A percentile compares a stretch with the other conserved stretches of the same genome.
These are phyloP conservation scores for Monosporascus sp. DNA, from an alignment of 2,329 filamentous ascomycete species.

Conservation along the genomic window DNA sequence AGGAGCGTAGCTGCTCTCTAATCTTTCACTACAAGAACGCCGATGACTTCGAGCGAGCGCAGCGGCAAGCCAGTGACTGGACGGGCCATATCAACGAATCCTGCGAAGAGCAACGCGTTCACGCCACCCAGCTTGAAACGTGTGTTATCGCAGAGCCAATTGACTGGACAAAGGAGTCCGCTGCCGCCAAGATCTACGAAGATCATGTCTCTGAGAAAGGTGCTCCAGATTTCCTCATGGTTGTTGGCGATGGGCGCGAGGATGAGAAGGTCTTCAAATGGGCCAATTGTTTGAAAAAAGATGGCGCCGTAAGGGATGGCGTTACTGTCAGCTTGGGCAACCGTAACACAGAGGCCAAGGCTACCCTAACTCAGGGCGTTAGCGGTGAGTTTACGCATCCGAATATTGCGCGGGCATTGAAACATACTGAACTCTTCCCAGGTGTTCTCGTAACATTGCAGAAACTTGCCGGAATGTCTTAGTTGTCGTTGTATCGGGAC, in stretches of 20 bases:
- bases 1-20: conserved; percentile 86
- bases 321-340: conserved; percentile 82
- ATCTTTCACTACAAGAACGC: conserved; percentile 86
- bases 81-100: conserved; percentile 94
- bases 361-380: conserved; percentile 84
- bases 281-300: conserved; percentile 70
- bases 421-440: conserved; percentile 17
- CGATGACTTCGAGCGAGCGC: conserved; percentile 69
- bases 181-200: conserved; percentile 68
- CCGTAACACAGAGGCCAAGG: conserved; percentile 80
- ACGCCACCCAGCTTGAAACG: conserved; percentile 74
- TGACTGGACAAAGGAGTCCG: conserved; percentile 83
- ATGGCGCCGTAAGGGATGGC: conserved; percentile 59
- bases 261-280: conserved; percentile 93
- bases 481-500: conserved; percentile 10
- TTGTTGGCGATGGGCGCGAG: conserved; percentile 85
- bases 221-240: conserved; percentile 79
- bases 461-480: conserved; percentile 38
- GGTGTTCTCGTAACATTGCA: conserved; percentile 48
- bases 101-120: conserved; percentile 75
- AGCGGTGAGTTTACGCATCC: conserved; percentile 59
- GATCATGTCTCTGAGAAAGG: conserved; percentile 30
- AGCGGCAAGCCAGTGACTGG: conserved; percentile 79
- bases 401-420: conserved; percentile 1
- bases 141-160: conserved; percentile 79